phyloP scores from a whole-genome alignment of 2,329 filamentous ascomycete species.

The Ceratocystis papillata region DNA sequence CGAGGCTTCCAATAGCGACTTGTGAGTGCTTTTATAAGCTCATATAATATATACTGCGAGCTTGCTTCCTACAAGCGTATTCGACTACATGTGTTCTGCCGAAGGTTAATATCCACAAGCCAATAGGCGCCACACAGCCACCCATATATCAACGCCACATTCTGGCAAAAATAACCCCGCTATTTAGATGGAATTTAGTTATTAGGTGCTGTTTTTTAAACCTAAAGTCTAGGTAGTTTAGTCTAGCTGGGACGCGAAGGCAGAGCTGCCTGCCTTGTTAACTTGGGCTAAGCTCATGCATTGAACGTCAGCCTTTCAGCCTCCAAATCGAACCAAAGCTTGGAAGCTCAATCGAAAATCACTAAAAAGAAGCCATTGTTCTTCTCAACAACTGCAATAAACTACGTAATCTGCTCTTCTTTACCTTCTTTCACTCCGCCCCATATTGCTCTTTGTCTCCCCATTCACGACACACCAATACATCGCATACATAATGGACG shows the following conservation, averaged over 20 bases:
- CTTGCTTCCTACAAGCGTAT: not conserved
- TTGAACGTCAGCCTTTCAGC: conserved; percentile 16
- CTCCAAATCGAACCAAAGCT: not conserved
- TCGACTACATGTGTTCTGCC: not conserved
- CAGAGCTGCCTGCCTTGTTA: conserved; percentile 13
- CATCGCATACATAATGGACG: conserved; percentile 56
- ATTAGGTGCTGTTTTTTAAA: not conserved
- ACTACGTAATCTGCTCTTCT: not conserved
- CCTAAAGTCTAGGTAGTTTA: not conserved
- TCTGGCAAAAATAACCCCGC: not conserved
- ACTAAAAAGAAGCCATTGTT: not conserved
- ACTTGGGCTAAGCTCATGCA: conserved; percentile 1
- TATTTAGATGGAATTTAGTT: conserved; percentile 5
- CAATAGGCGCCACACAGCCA: not conserved
- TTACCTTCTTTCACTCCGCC: conserved; percentile 13
- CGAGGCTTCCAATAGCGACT: no score
- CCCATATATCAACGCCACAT: not conserved
- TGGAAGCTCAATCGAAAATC: not conserved
- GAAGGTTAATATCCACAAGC: no score
- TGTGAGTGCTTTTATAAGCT: no score
- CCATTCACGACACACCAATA: not conserved
- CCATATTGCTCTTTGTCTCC: conserved; percentile 14
- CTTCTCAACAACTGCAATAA: not conserved
- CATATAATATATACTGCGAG: not conserved
- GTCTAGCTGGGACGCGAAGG: conserved; percentile 10